phyloP scores from a whole-genome alignment of 208 protist species.

The Acanthamoeba sp. region DNA sequence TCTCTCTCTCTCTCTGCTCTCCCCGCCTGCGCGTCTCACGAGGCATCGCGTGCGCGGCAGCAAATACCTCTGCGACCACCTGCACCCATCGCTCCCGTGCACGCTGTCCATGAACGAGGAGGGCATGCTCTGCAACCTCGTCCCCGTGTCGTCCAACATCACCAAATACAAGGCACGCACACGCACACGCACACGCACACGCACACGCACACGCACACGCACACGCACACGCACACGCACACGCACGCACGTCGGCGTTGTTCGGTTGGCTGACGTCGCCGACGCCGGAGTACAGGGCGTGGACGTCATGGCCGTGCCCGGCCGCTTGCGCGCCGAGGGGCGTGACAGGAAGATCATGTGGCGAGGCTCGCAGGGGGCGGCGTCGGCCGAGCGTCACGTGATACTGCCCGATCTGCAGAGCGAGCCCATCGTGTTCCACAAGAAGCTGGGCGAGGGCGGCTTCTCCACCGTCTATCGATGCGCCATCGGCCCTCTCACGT shows the following conservation, averaged over 20 bases:
- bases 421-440: constrained; percentile 55
- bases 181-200: neutral
- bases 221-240: no score
- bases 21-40: no score
- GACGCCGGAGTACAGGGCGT: neutral
- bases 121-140: constrained; percentile 30
- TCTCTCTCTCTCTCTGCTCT: no score
- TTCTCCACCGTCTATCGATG: constrained; percentile 66
- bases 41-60: no score
- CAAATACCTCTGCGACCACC: constrained; percentile 59
- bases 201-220: neutral
- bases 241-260: no score
- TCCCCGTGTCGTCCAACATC: constrained; percentile 58
- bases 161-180: constrained; percentile 52
- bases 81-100: constrained; percentile 55
- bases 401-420: constrained; percentile 53
- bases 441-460: constrained; percentile 65
- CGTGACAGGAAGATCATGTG: constrained; percentile 47
- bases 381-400: constrained; percentile 34
- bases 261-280: neutral
- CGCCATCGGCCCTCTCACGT: constrained; percentile 45
- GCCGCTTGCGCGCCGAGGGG: neutral
- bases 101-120: constrained; percentile 56
- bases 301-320: constrained; percentile 16
- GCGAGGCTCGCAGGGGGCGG: neutral